Evolutionary conservation across 148 eudicot genomes (phyloP).

Genomic region (Cornus kousa): DNA sequence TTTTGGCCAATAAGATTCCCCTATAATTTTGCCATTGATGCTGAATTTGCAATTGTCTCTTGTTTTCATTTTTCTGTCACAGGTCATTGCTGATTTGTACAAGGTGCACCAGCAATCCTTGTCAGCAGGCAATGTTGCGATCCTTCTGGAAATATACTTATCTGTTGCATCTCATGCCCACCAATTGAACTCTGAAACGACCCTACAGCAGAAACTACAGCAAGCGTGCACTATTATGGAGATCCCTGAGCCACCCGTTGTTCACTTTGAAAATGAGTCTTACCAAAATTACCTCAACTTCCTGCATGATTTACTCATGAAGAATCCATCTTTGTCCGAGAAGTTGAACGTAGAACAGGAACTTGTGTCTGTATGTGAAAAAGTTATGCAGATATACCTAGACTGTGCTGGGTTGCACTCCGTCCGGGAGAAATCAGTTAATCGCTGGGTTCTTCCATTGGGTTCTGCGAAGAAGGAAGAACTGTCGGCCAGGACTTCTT

Average conservation of each 20-base stretch:
- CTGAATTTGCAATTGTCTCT: neutral
- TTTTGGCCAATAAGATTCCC: neutral
- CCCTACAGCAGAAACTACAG: slow-evolving; percentile 56
- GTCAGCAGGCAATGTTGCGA: slow-evolving; percentile 45
- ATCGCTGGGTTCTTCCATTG: slow-evolving; percentile 76
- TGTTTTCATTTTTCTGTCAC: slow-evolving; percentile 15
- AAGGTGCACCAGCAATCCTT: slow-evolving; percentile 58
- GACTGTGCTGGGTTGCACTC: slow-evolving; percentile 53
- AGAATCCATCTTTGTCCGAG: slow-evolving; percentile 40
- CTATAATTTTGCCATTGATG: neutral
- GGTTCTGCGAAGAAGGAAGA: slow-evolving; percentile 81
- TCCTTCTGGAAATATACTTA: slow-evolving; percentile 63
- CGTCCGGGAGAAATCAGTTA: slow-evolving; percentile 27
- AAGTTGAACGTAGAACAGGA: slow-evolving; percentile 56
- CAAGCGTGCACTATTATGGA: slow-evolving; percentile 70
- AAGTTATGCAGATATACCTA: slow-evolving; percentile 66
- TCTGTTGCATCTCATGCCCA: slow-evolving; percentile 62
- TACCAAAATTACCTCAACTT: slow-evolving; percentile 61
- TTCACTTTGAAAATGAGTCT: slow-evolving; percentile 83
- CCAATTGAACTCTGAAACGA: slow-evolving; percentile 55
- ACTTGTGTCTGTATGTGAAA: slow-evolving; percentile 60
- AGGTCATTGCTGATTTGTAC: slow-evolving; percentile 81
- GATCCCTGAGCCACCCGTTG: slow-evolving; percentile 78
- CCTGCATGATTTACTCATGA: slow-evolving; percentile 50
- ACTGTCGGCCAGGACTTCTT: slow-evolving; percentile 71